Evolutionary conservation across 2,329 filamentous ascomycete genomes (phyloP).

Genomic region (Monosporascus sp.): DNA sequence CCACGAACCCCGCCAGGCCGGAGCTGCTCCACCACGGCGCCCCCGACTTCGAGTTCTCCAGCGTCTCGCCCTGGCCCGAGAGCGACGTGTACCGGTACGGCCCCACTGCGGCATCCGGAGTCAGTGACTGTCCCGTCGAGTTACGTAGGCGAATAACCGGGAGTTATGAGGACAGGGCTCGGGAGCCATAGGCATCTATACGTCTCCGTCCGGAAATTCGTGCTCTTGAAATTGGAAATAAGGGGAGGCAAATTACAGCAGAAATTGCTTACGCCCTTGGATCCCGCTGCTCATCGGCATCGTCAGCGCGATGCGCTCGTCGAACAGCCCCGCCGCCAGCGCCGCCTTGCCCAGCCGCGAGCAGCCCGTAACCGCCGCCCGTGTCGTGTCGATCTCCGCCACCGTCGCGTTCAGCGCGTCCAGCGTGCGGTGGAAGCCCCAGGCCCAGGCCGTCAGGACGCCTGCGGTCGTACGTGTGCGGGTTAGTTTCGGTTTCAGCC

Average conservation of each 20-base stretch:
- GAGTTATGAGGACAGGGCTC: too few relatives aligned
- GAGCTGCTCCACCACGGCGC: constrained; percentile 54
- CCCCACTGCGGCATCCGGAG: too few relatives aligned
- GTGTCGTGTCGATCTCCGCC: constrained; percentile 37
- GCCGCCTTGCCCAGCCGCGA: constrained; percentile 51
- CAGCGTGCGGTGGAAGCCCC: constrained; percentile 49
- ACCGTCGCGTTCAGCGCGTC: constrained; percentile 46
- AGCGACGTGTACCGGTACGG: constrained; percentile 46
- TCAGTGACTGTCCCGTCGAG: too few relatives aligned
- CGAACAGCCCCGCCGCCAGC: constrained; percentile 47
- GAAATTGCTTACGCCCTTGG: too few relatives aligned
- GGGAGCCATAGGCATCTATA: too few relatives aligned
- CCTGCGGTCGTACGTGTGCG: constrained; percentile 22
- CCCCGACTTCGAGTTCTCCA: constrained; percentile 45
- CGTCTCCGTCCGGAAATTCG: too few relatives aligned
- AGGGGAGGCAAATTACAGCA: too few relatives aligned
- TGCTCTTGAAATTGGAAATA: too few relatives aligned
- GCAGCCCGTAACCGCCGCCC: constrained; percentile 48
- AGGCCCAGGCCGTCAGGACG: constrained; percentile 50
- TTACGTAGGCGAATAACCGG: too few relatives aligned
- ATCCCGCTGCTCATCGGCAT: constrained; percentile 53
- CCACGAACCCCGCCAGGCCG: constrained; percentile 49
- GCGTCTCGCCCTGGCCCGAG: constrained; percentile 40
- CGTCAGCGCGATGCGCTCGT: constrained; percentile 48
- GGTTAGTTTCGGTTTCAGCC: neutral